Conservation (phyloP, 768 basidiomycete genomes). For the Tricholoma bakamatsutake region DNA sequence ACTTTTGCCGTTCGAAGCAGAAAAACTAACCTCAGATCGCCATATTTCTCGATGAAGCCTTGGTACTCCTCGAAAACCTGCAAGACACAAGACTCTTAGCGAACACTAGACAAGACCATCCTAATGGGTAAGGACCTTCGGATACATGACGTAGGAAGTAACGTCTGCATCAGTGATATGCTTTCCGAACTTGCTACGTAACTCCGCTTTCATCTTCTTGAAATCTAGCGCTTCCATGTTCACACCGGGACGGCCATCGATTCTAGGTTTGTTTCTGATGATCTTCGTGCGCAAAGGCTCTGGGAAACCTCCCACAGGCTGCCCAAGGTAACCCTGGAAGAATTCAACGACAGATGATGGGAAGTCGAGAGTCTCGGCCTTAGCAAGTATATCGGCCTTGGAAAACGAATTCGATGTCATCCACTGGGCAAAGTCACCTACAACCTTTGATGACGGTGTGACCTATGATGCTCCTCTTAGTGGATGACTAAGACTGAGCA, state of each 20-base stretch:
- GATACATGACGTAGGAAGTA: slow-evolving; percentile 96
- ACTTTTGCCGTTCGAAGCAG: background rate
- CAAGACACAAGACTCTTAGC: background rate
- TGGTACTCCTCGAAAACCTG: slow-evolving; percentile 98
- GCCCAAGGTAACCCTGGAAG: slow-evolving; percentile 98
- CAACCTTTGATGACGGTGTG: slow-evolving; percentile 97
- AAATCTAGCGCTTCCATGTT: slow-evolving; percentile 88
- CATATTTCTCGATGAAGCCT: slow-evolving; percentile 91
- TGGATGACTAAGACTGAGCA: background rate
- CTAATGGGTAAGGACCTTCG: slow-evolving; percentile 57
- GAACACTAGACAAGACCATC: background rate
- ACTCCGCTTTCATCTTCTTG: slow-evolving; percentile 91
- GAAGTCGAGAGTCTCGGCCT: slow-evolving; percentile 92
- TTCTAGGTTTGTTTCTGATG: slow-evolving; percentile 90
- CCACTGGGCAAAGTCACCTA: slow-evolving; percentile 99
- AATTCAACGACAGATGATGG: slow-evolving; percentile 96
- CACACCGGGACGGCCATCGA: slow-evolving; percentile 89
- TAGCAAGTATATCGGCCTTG: slow-evolving; percentile 79
- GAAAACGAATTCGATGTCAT: slow-evolving; percentile 93
- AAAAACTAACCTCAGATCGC: slow-evolving; percentile 74
- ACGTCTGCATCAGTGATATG: slow-evolving; percentile 93
- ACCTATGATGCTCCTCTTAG: slow-evolving; percentile 40
- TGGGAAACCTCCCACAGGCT: slow-evolving; percentile 98
- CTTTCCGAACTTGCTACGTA: slow-evolving; percentile 92
- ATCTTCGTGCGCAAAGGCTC: slow-evolving; percentile 89